These are phyloP conservation scores for Salvia splendens DNA, from an alignment of 257 asterid genomes.

Conservation along the genomic window DNA sequence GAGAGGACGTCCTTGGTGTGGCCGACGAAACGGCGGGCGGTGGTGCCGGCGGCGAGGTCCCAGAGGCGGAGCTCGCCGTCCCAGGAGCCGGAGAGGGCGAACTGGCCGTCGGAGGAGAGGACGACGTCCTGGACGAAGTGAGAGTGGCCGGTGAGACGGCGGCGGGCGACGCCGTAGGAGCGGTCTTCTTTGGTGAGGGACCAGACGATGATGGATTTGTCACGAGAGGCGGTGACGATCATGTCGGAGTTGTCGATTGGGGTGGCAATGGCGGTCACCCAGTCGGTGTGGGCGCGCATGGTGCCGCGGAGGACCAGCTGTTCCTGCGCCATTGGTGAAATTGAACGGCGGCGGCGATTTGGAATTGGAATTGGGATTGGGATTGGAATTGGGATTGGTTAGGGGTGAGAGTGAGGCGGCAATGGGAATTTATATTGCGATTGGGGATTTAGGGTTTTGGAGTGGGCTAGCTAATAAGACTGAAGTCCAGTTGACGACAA, in stretches of 20 bases:
- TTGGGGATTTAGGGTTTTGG: constrained; percentile 35
- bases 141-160: constrained; percentile 45
- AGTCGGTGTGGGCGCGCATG: constrained; percentile 89
- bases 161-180: constrained; percentile 68
- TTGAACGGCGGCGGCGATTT: background rate
- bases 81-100: too few relatives aligned
- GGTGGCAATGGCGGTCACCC: constrained; percentile 83
- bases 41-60: too few relatives aligned
- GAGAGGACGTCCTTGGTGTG: constrained; percentile 89
- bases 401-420: too few relatives aligned
- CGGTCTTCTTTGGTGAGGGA: constrained; percentile 63
- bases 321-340: constrained; percentile 56
- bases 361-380: too few relatives aligned
- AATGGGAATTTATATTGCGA: background rate
- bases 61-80: too few relatives aligned
- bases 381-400: too few relatives aligned
- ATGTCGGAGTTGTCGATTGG: constrained; percentile 46
- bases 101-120: too few relatives aligned
- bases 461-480: too few relatives aligned
- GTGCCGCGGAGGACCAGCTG: constrained; percentile 80
- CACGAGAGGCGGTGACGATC: constrained; percentile 85
- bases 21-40: constrained; percentile 32
- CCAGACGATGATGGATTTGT: constrained; percentile 87
- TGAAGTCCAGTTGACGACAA: too few relatives aligned
- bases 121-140: too few relatives aligned